phyloP scores from a whole-genome alignment of 2,329 filamentous ascomycete species.

The Talaromyces sp. region DNA sequence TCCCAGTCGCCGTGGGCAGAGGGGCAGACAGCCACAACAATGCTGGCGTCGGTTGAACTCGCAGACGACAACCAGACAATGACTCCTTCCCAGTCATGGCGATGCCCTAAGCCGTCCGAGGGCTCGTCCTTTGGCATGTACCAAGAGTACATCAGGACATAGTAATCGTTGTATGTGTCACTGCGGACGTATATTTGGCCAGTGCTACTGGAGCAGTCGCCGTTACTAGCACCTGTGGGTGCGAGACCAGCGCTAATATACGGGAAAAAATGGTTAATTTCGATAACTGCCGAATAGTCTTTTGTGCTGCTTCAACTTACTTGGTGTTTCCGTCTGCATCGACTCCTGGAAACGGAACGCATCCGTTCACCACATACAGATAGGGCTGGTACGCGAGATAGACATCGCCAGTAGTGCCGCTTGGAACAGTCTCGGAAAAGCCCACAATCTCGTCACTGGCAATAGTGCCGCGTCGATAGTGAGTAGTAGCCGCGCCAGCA shows the following conservation, averaged over 20 bases:
- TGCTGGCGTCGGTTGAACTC: constrained; percentile 32
- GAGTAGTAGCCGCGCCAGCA: not conserved
- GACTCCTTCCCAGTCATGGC: constrained; percentile 55
- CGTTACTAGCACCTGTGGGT: constrained; percentile 34
- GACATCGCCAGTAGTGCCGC: constrained; percentile 41
- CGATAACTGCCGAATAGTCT: not conserved
- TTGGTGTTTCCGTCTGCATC: constrained; percentile 54
- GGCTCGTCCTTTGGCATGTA: constrained; percentile 49
- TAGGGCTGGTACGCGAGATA: constrained; percentile 55
- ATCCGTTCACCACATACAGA: constrained; percentile 54
- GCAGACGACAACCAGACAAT: constrained; percentile 48
- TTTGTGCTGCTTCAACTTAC: constrained; percentile 33
- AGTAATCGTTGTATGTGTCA: constrained; percentile 36
- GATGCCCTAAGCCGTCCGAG: constrained; percentile 44
- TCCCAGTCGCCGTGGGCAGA: constrained; percentile 50
- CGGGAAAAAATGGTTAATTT: not conserved
- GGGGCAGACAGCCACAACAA: constrained; percentile 48
- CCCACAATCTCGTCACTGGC: constrained; percentile 47
- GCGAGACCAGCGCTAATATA: constrained; percentile 39
- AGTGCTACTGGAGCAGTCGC: constrained; percentile 40
- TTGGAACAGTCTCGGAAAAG: constrained; percentile 51
- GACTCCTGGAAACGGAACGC: constrained; percentile 60
- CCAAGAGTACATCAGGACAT: constrained; percentile 52
- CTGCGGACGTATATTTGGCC: constrained; percentile 51
- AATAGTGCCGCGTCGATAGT: constrained; percentile 39